Percentiles rank a stretch among this genome's conserved stretches.
Evolutionary conservation across 2,329 filamentous ascomycete genomes (phyloP).

Genomic region (Monilinia fructigena): DNA sequence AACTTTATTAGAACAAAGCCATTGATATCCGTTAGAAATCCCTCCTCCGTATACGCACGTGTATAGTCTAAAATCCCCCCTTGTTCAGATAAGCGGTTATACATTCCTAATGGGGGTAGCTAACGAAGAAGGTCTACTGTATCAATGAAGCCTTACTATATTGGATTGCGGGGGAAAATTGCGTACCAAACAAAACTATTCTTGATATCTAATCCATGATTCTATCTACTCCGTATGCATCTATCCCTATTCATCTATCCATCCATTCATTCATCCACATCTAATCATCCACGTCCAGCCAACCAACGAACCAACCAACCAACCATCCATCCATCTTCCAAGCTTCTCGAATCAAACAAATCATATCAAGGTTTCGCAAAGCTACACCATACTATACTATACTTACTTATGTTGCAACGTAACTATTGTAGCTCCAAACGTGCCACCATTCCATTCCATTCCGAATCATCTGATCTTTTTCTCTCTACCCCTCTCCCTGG

Average conservation of each 20-base stretch:
- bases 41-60: too few relatives aligned
- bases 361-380: neutral
- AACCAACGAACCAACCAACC: too few relatives aligned
- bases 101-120: slow-evolving; percentile 28
- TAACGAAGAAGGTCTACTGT: neutral
- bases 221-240: too few relatives aligned
- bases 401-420: too few relatives aligned
- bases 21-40: neutral
- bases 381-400: too few relatives aligned
- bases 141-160: neutral
- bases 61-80: neutral
- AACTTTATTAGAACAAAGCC: too few relatives aligned
- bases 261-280: too few relatives aligned
- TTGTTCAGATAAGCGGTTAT: slow-evolving; percentile 28
- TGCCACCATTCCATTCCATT: neutral
- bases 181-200: neutral
- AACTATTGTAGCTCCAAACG: neutral
- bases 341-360: neutral
- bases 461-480: slow-evolving; percentile 1
- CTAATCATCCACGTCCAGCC: too few relatives aligned
- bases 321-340: neutral
- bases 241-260: too few relatives aligned
- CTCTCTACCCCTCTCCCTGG: slow-evolving; percentile 1
- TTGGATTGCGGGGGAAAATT: neutral
- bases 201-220: too few relatives aligned